Conservation (phyloP, 2,329 filamentous ascomycete genomes). For the Tricladium varicosporioides region DNA sequence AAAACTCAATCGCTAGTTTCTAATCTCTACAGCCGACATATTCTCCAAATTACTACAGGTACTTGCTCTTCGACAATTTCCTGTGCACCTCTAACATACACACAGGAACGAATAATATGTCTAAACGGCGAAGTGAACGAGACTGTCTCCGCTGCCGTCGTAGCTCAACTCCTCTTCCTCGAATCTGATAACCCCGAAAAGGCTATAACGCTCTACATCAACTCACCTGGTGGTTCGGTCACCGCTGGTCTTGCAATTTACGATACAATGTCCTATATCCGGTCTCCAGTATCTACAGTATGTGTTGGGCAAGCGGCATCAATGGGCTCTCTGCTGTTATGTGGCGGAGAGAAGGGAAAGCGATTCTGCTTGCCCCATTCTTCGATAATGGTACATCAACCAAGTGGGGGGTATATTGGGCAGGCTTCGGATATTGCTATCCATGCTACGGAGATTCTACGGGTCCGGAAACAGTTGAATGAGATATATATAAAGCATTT, state of each 20-base stretch:
- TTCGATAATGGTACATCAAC: constrained; percentile 96
- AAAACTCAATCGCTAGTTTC: constrained; percentile 28
- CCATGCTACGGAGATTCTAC: constrained; percentile 93
- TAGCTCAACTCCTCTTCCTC: constrained; percentile 94
- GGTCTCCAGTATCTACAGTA: constrained; percentile 87
- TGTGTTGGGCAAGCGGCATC: constrained; percentile 92
- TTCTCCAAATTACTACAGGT: constrained; percentile 79
- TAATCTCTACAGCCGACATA: constrained; percentile 62
- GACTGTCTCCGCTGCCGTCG: constrained; percentile 85
- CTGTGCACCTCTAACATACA: neutral
- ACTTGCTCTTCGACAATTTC: constrained; percentile 21
- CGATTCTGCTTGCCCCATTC: constrained; percentile 89
- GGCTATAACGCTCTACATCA: constrained; percentile 96
- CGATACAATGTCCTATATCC: constrained; percentile 98
- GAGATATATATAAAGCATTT: constrained; percentile 85
- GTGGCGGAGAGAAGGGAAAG: constrained; percentile 81
- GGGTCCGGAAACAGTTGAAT: constrained; percentile 82
- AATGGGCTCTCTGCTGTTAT: constrained; percentile 88
- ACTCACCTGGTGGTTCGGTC: constrained; percentile 91
- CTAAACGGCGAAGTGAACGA: constrained; percentile 92
- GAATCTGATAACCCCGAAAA: constrained; percentile 95
- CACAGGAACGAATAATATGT: constrained; percentile 85
- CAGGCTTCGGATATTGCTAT: constrained; percentile 85
- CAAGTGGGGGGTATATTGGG: constrained; percentile 69
- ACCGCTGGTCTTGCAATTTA: constrained; percentile 90